Percentiles rank a stretch among this genome's conserved stretches.
Evolutionary conservation across 2,329 filamentous ascomycete genomes (phyloP).

Genomic region (Penicillium sp.): DNA sequence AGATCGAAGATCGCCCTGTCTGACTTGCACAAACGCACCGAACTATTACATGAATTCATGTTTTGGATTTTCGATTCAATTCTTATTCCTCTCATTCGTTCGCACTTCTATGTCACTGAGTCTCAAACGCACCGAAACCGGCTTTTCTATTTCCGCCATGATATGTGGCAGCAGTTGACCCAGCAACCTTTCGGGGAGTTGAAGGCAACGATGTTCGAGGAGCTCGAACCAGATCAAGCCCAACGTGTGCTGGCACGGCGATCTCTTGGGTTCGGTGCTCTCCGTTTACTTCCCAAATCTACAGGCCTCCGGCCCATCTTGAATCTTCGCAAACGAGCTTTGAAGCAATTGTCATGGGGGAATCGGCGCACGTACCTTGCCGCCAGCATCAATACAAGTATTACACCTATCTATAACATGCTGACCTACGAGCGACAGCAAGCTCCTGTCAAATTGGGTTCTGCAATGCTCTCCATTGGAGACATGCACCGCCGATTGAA

Average conservation of each 20-base stretch:
- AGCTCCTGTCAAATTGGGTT: slow-evolving; percentile 65
- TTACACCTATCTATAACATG: slow-evolving; percentile 72
- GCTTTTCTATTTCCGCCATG: slow-evolving; percentile 91
- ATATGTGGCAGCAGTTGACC: slow-evolving; percentile 77
- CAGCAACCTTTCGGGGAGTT: slow-evolving; percentile 69
- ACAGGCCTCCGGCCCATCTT: slow-evolving; percentile 76
- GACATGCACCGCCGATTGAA: slow-evolving; percentile 76
- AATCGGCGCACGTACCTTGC: slow-evolving; percentile 52
- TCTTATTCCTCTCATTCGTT: slow-evolving; percentile 78
- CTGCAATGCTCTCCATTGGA: slow-evolving; percentile 74
- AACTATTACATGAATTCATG: slow-evolving; percentile 79
- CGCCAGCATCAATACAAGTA: slow-evolving; percentile 65
- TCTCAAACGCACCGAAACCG: slow-evolving; percentile 75
- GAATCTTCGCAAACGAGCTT: slow-evolving; percentile 70
- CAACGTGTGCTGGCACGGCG: slow-evolving; percentile 59
- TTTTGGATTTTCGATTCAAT: slow-evolving; percentile 94
- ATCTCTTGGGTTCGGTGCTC: slow-evolving; percentile 69
- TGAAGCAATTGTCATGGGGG: slow-evolving; percentile 48
- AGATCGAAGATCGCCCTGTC: slow-evolving; percentile 61
- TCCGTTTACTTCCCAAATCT: slow-evolving; percentile 80
- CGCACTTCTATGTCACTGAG: slow-evolving; percentile 93
- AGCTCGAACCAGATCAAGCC: slow-evolving; percentile 61
- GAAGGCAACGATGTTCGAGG: slow-evolving; percentile 73
- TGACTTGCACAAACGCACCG: slow-evolving; percentile 71
- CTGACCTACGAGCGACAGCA: slow-evolving; percentile 71